Conservation (phyloP, 306 rosid species). For the Trifolium fragiferum region DNA sequence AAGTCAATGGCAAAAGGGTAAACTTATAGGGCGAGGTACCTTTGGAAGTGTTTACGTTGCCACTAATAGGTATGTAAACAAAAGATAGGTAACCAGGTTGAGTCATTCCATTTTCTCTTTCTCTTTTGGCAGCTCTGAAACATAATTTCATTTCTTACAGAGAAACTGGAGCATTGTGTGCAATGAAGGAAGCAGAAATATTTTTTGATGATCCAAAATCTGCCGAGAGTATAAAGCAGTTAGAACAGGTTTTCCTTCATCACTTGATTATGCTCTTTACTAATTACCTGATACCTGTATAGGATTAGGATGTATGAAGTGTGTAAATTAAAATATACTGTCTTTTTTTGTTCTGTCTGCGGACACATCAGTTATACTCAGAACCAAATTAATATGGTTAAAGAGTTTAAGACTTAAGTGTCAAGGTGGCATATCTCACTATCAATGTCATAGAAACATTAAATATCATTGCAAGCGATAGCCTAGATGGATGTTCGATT, state of each 20-base stretch:
- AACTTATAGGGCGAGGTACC: slow-evolving; percentile 98
- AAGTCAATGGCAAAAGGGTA: slow-evolving; percentile 92
- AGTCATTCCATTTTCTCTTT: slow-evolving; percentile 39
- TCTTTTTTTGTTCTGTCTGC: neutral
- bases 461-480: slow-evolving; percentile 1
- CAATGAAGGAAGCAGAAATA: slow-evolving; percentile 96
- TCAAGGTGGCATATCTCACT: slow-evolving; percentile 11
- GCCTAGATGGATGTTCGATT: neutral
- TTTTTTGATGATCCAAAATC: slow-evolving; percentile 91
- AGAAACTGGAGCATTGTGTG: slow-evolving; percentile 96
- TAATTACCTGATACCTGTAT: neutral
- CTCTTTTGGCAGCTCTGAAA: slow-evolving; percentile 29
- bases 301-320: neutral
- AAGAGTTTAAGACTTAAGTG: neutral
- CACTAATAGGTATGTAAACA: slow-evolving; percentile 69
- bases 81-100: slow-evolving; percentile 13
- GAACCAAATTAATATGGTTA: neutral
- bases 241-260: slow-evolving; percentile 78
- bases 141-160: slow-evolving; percentile 42
- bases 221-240: slow-evolving; percentile 85
- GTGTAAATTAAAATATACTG: neutral
- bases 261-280: neutral
- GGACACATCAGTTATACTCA: neutral
- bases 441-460: slow-evolving; percentile 12
- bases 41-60: slow-evolving; percentile 96